Conservation (phyloP, 108 stramenopile species). For the Nannochloropsis oceanica region DNA sequence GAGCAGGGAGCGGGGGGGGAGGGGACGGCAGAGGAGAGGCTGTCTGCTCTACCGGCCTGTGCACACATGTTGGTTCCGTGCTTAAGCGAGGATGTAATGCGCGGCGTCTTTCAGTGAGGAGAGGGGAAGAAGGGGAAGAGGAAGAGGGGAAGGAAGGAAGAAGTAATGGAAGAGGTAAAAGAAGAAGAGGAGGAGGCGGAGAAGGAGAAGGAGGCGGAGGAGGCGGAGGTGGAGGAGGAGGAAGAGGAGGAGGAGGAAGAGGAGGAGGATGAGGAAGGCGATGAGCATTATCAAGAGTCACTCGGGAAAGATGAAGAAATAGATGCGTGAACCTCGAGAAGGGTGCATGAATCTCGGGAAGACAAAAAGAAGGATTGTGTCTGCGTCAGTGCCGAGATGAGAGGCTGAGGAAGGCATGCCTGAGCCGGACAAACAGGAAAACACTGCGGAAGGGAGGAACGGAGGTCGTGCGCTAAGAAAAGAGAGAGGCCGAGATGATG, state of each 20-base stretch:
- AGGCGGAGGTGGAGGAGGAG: not conserved
- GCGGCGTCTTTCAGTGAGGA: too few species aligned
- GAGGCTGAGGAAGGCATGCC: not conserved
- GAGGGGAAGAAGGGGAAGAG: too few species aligned
- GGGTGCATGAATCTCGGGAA: not conserved
- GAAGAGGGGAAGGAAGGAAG: too few species aligned
- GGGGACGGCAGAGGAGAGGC: too few species aligned
- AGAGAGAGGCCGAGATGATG: too few species aligned
- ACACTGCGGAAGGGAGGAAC: not conserved
- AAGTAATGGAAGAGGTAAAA: not conserved
- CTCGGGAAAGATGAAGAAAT: not conserved
- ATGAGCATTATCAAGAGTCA: not conserved
- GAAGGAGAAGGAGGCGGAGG: not conserved
- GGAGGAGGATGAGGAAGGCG: not conserved
- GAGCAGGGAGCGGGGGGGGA: too few species aligned
- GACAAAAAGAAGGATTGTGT: not conserved
- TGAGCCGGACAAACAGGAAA: not conserved
- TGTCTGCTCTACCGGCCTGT: too few species aligned
- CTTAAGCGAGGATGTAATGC: too few species aligned
- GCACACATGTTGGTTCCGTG: too few species aligned
- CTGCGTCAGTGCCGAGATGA: too few species aligned
- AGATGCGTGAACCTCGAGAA: not conserved
- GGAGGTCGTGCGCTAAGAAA: too few species aligned
- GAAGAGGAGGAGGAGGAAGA: not conserved
- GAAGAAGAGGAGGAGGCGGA: too few species aligned